Conservation (phyloP, 352 stramenopile species). For the Phytophthora ohioensis region DNA sequence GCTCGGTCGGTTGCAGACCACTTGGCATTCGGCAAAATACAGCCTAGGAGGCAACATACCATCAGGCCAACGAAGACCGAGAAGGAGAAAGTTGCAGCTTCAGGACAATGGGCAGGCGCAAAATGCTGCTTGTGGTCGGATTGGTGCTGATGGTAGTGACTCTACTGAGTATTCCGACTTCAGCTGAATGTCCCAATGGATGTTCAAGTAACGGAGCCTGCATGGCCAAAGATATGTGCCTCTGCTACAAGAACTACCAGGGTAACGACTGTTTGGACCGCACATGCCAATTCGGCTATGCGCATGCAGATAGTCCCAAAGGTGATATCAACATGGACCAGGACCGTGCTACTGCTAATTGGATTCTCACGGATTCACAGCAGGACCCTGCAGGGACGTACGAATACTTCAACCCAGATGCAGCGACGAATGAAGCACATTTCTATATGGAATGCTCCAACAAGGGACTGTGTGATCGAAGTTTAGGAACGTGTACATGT, state of each 20-base stretch:
- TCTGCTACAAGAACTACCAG: slow-evolving; percentile 88
- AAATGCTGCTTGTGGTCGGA: slow-evolving; percentile 19
- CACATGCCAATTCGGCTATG: slow-evolving; percentile 87
- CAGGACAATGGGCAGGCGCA: slow-evolving; percentile 30
- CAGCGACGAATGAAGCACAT: slow-evolving; percentile 66
- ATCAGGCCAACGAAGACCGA: background rate
- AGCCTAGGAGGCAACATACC: slow-evolving; percentile 14
- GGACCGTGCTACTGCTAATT: slow-evolving; percentile 28
- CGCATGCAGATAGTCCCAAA: slow-evolving; percentile 93
- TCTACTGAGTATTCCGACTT: slow-evolving; percentile 28
- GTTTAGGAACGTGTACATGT: slow-evolving; percentile 84
- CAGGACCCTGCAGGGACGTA: slow-evolving; percentile 72
- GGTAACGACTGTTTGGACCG: slow-evolving; percentile 85
- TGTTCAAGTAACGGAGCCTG: slow-evolving; percentile 88
- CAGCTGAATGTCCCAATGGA: slow-evolving; percentile 76
- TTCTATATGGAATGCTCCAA: slow-evolving; percentile 96
- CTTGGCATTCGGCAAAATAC: slow-evolving; percentile 39
- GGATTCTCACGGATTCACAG: slow-evolving; percentile 80
- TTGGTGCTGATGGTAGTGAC: slow-evolving; percentile 34
- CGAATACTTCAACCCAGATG: slow-evolving; percentile 75
- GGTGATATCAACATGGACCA: slow-evolving; percentile 94
- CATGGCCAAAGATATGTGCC: slow-evolving; percentile 83
- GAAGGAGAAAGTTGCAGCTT: background rate
- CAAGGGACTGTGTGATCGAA: slow-evolving; percentile 92
- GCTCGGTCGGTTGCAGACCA: background rate